A percentile compares a stretch with the other conserved stretches of the same genome.
Evolutionary conservation across 768 basidiomycete genomes (phyloP).

Genomic region (button mushroom (Agaricus bisporus)): DNA sequence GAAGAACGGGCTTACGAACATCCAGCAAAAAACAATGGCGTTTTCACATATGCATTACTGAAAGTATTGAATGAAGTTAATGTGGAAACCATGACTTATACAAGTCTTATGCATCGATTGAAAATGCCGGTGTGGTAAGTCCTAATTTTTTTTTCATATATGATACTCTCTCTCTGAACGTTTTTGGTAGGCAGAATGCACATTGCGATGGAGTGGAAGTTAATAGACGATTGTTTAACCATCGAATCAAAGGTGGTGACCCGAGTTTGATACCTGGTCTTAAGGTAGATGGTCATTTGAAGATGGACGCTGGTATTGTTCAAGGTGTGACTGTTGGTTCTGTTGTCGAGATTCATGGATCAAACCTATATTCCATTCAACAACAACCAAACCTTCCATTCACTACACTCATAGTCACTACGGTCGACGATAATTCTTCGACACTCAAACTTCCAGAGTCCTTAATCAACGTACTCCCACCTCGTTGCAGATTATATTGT

Average conservation of each 20-base stretch:
- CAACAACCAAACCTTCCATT: slow-evolving; percentile 17
- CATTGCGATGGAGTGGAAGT: slow-evolving; percentile 28
- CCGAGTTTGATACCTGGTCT: slow-evolving; percentile 20
- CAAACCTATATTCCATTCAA: slow-evolving; percentile 16
- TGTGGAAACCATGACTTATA: slow-evolving; percentile 24
- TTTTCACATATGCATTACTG: slow-evolving; percentile 27
- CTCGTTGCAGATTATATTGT: slow-evolving; percentile 21
- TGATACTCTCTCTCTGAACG: not conserved
- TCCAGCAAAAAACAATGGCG: slow-evolving; percentile 17
- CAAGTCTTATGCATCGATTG: slow-evolving; percentile 25
- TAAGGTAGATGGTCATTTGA: slow-evolving; percentile 10
- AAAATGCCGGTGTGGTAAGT: slow-evolving; percentile 22
- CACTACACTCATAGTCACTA: slow-evolving; percentile 16
- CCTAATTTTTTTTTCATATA: not conserved
- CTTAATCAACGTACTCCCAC: slow-evolving; percentile 1
- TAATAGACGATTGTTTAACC: slow-evolving; percentile 27
- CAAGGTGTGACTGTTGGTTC: slow-evolving; percentile 26
- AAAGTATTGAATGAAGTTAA: slow-evolving; percentile 17
- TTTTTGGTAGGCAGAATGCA: slow-evolving; percentile 25
- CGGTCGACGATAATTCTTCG: slow-evolving; percentile 19
- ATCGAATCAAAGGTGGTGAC: slow-evolving; percentile 21
- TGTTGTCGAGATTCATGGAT: slow-evolving; percentile 18
- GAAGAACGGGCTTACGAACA: slow-evolving; percentile 28
- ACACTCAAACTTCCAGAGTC: slow-evolving; percentile 8
- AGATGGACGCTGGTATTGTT: slow-evolving; percentile 23